phyloP scores from a whole-genome alignment of 1,139 yeast species.

The Sugiyamaella pinicola region DNA sequence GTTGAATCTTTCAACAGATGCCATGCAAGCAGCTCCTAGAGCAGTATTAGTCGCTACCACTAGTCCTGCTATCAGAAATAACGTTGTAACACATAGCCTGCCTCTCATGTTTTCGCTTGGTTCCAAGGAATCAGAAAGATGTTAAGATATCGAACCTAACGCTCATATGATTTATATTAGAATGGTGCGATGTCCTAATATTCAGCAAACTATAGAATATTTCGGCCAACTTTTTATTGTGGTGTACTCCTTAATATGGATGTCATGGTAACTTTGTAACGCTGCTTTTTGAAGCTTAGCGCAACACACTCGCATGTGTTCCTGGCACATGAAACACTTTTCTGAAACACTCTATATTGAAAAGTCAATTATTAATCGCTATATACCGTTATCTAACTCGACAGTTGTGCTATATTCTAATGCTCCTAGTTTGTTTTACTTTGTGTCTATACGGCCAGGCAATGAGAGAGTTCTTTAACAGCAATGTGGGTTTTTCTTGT shows the following conservation, averaged over 20 bases:
- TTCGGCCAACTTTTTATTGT: neutral
- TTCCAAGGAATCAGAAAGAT: neutral
- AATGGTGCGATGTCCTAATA: neutral
- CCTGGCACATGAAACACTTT: conserved; percentile 3
- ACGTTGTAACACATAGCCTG: neutral
- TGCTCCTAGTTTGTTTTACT: no score
- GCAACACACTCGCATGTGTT: neutral
- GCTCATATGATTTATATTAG: neutral
- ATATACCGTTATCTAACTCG: no score
- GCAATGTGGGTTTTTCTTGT: neutral
- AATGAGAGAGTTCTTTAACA: conserved; percentile 1
- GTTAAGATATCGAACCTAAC: neutral
- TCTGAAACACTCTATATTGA: conserved; percentile 6
- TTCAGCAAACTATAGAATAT: neutral
- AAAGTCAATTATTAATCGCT: neutral
- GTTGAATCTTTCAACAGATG: conserved; percentile 21
- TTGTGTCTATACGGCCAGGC: no score
- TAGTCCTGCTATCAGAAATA: neutral
- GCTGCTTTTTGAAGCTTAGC: neutral
- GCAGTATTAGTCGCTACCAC: conserved; percentile 9
- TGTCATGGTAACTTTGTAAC: neutral
- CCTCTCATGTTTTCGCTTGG: neutral
- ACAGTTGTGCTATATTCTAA: no score
- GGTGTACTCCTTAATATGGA: neutral
- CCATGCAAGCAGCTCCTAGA: conserved; percentile 25